Conservation (phyloP, 768 basidiomycete species). For the Piloderma croceum region DNA sequence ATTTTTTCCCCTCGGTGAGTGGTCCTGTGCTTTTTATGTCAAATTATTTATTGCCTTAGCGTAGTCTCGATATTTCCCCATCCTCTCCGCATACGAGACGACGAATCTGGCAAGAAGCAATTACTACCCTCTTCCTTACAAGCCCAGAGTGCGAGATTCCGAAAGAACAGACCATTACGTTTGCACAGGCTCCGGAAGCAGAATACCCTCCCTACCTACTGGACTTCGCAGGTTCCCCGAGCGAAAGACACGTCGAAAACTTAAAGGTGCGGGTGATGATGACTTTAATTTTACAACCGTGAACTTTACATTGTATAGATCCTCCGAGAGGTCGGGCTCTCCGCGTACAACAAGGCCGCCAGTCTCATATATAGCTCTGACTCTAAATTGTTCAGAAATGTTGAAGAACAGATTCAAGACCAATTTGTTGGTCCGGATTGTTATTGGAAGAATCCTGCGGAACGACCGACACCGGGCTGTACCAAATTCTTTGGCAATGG, state of each 20-base stretch:
- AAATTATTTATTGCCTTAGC: too few relatives aligned
- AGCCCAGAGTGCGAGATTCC: constrained; percentile 56
- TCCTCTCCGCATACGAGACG: constrained; percentile 57
- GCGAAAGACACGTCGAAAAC: constrained; percentile 72
- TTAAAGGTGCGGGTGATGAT: constrained; percentile 47
- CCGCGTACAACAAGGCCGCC: constrained; percentile 49
- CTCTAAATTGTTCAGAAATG: constrained; percentile 36
- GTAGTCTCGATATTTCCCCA: constrained; percentile 52
- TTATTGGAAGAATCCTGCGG: constrained; percentile 49
- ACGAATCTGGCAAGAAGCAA: constrained; percentile 76
- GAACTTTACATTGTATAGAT: constrained; percentile 41
- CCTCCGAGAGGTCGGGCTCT: constrained; percentile 60
- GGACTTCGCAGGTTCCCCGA: constrained; percentile 55
- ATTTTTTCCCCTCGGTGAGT: constrained; percentile 70
- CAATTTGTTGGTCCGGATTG: constrained; percentile 67
- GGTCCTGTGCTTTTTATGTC: background rate
- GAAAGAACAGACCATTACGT: constrained; percentile 48
- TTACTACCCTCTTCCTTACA: constrained; percentile 62
- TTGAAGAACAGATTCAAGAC: constrained; percentile 50
- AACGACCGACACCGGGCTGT: constrained; percentile 27
- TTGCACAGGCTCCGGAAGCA: constrained; percentile 48
- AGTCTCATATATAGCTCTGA: constrained; percentile 43
- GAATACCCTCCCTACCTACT: constrained; percentile 69
- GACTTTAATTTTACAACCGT: background rate
- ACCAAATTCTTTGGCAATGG: constrained; percentile 65